Base-by-base conservation (phyloP, 75 land plant genomes). In the Adiantum capillusveneris region DNA sequence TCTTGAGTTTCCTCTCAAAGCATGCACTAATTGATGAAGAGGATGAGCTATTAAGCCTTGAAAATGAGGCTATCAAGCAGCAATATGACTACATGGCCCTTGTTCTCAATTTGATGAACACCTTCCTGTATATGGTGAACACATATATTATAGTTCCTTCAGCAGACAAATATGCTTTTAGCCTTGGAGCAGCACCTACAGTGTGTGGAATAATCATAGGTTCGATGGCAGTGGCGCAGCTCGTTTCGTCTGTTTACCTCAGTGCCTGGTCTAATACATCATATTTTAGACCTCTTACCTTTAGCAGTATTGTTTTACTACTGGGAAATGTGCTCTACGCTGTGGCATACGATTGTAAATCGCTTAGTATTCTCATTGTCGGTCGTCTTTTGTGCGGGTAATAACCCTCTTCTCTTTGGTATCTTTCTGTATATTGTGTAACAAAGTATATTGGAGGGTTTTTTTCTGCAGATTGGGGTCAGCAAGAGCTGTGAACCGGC, bases 101-200 rank as follows among this genome's bases (percentile, higher is more conserved):
- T 43, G 19, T 91, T 0, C 66, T 91, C 65, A 91, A 91, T 67
- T 75, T 87, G 57, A 83, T 66, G 51, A 91, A 88, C 72, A 87
- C 98, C 0, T 93, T 89, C 45, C 75, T 90, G 7, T 90, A 90
- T 55, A 90, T 90, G 96, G 92, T 90, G 59, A 90, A 90, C 46
- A 84, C 97, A 48, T 91, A 91, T 49, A 84, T 91, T 24, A 72
- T 91, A 44, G 93, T 91, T 25, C 97, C 97, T 29, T 84, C 97
- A 36, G 97, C 97, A 53, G 97, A 91, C 60, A 69, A 88, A 20
- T 84, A 84, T 44, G 63, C 86, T 11, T 24, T 67, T 6, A 74
- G 78, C 63, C 72, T 84, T 50, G 84, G 84, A 54, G 86, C 84
- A 41, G 85, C 85, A 56, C 67, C 86, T 25, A 84, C 86, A 37